A percentile compares a stretch with the other conserved stretches of the same genome.
Conservation (phyloP, 2,329 filamentous ascomycete genomes). For the Salinomyces thailandicus region DNA sequence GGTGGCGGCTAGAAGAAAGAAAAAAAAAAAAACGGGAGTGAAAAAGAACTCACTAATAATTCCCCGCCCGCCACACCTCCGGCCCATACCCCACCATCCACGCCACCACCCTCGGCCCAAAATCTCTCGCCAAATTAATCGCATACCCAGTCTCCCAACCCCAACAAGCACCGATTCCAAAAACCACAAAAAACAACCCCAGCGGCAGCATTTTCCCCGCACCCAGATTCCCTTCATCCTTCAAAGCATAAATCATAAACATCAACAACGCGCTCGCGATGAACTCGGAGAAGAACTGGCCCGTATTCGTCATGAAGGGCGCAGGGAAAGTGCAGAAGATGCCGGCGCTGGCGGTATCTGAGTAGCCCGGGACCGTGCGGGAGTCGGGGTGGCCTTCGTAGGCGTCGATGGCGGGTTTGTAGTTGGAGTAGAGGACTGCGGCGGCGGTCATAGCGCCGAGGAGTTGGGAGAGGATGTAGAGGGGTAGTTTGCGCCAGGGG, state of each 20-base stretch:
- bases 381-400: conserved; percentile 43
- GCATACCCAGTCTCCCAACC: conserved; percentile 67
- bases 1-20: too few species aligned
- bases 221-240: conserved; percentile 47
- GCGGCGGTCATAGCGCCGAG: conserved; percentile 54
- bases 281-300: conserved; percentile 62
- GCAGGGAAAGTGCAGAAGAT: conserved; percentile 65
- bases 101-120: conserved; percentile 56
- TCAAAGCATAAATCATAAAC: conserved; percentile 61
- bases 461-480: conserved; percentile 44
- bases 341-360: conserved; percentile 51
- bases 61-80: conserved; percentile 56
- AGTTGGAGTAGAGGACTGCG: conserved; percentile 35
- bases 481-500: conserved; percentile 56
- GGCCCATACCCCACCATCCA: conserved; percentile 58
- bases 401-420: conserved; percentile 25
- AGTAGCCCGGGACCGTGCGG: conserved; percentile 46
- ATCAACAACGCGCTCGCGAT: conserved; percentile 57
- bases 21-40: neutral
- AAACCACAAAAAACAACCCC: conserved; percentile 60
- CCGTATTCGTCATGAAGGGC: conserved; percentile 53
- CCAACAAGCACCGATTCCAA: conserved; percentile 62
- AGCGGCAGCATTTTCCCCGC: conserved; percentile 50
- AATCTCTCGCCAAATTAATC: conserved; percentile 63
- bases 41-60: conserved; percentile 47